Conservation (phyloP, 805 yeast genomes). For the Lachancea sp. region DNA sequence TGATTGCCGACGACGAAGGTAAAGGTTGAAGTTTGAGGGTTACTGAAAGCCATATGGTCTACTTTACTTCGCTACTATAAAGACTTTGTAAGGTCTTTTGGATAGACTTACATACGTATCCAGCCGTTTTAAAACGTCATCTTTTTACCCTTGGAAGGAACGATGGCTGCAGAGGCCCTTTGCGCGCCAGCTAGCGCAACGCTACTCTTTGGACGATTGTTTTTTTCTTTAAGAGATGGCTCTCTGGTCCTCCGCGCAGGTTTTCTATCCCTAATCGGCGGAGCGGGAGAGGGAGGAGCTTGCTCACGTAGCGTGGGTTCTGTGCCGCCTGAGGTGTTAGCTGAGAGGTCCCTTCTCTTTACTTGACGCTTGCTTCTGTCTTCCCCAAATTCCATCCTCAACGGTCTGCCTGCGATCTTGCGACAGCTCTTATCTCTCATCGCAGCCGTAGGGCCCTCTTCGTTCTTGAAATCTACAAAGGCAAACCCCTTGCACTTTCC, state of each 20-base stretch:
- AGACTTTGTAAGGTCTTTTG: no score
- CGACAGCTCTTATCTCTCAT: constrained; percentile 63
- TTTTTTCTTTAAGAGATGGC: constrained; percentile 27
- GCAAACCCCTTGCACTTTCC: constrained; percentile 98
- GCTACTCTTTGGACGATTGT: constrained; percentile 63
- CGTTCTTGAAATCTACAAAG: constrained; percentile 77
- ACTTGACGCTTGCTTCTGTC: constrained; percentile 78
- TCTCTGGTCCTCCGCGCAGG: constrained; percentile 12
- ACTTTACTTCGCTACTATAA: constrained; percentile 3
- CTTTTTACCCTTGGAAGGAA: constrained; percentile 86
- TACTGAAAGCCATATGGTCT: neutral
- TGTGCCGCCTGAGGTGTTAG: constrained; percentile 9
- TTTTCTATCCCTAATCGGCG: constrained; percentile 10
- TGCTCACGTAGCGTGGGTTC: constrained; percentile 8
- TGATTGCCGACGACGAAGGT: neutral
- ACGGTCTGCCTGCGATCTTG: constrained; percentile 61
- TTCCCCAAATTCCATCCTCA: constrained; percentile 90
- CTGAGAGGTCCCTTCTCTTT: constrained; percentile 31
- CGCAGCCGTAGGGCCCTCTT: constrained; percentile 77
- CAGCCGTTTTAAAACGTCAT: constrained; percentile 7
- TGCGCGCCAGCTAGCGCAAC: constrained; percentile 83
- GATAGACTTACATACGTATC: no score
- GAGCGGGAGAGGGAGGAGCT: constrained; percentile 8
- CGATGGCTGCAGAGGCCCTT: constrained; percentile 84
- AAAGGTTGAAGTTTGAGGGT: neutral